Evolutionary conservation across 768 basidiomycete species (phyloP).

Genomic region (Leucocoprinus leucothites): DNA sequence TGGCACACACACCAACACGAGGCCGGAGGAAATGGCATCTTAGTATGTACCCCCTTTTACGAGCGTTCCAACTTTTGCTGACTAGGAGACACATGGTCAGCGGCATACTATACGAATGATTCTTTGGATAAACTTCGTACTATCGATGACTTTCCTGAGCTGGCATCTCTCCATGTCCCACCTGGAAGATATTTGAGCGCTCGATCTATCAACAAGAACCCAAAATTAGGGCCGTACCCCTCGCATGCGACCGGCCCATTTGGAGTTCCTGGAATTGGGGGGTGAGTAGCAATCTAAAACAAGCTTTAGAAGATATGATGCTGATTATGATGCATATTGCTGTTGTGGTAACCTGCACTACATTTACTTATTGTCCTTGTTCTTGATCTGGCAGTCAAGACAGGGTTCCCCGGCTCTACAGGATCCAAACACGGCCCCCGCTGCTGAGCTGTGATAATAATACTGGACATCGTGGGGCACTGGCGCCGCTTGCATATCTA

Average conservation of each 20-base stretch:
- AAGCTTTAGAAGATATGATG: neutral
- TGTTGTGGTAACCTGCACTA: neutral
- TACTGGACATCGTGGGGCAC: constrained; percentile 17
- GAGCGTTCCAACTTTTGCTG: neutral
- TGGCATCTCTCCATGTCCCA: constrained; percentile 55
- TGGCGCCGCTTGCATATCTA: constrained; percentile 66
- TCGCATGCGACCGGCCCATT: neutral
- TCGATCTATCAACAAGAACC: constrained; percentile 32
- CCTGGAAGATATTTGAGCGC: constrained; percentile 63
- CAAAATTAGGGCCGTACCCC: constrained; percentile 30
- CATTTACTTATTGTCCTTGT: neutral
- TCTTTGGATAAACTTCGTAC: constrained; percentile 53
- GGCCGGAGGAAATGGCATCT: constrained; percentile 83
- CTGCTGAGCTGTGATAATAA: constrained; percentile 13
- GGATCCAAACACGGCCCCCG: constrained; percentile 4
- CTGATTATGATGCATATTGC: constrained; percentile 8
- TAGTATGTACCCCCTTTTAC: constrained; percentile 42
- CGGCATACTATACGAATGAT: constrained; percentile 75
- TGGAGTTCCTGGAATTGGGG: neutral
- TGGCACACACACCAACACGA: constrained; percentile 53
- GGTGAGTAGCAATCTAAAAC: constrained; percentile 3
- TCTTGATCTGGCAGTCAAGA: constrained; percentile 1
- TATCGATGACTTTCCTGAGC: constrained; percentile 55
- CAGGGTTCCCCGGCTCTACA: constrained; percentile 7
- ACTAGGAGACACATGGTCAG: constrained; percentile 28